These are phyloP conservation scores for Marsdenia floribunda DNA, from an alignment of 257 asterid species.

Conservation along the genomic window DNA sequence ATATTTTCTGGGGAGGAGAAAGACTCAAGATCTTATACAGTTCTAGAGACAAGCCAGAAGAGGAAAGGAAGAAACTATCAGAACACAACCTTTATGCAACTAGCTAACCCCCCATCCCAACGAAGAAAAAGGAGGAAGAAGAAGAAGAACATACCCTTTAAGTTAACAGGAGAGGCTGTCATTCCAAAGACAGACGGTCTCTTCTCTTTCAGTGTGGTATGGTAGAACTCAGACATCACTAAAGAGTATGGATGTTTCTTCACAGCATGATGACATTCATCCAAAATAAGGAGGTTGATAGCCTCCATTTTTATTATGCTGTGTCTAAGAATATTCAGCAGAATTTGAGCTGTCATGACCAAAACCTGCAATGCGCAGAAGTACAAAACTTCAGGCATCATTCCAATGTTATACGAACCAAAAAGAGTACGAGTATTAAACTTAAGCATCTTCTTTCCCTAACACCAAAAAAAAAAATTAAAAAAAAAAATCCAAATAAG, in stretches of 20 bases:
- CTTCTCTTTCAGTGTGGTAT: conserved; percentile 80
- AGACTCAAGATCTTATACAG: background rate
- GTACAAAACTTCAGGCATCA: conserved; percentile 16
- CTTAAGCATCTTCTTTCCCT: background rate
- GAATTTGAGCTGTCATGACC: conserved; percentile 99
- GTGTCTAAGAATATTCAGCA: conserved; percentile 91
- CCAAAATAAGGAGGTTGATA: conserved; percentile 84
- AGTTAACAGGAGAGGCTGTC: conserved; percentile 99
- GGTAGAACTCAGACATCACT: conserved; percentile 99
- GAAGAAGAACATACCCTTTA: conserved; percentile 57
- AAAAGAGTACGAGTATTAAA: background rate
- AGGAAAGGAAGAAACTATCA: background rate
- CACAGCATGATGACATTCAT: conserved; percentile 99
- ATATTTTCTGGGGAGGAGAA: background rate
- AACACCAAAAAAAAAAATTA: background rate
- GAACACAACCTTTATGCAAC: background rate
- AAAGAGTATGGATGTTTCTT: conserved; percentile 98
- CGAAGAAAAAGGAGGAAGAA: background rate
- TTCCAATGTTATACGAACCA: background rate
- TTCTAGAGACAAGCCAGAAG: background rate
- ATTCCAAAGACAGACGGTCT: conserved; percentile 97
- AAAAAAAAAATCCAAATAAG: background rate
- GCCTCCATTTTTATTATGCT: conserved; percentile 96
- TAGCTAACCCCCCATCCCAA: background rate
- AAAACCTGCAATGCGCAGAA: conserved; percentile 60